Conservation (phyloP, 2,329 filamentous ascomycete species). For the Fusarium vanettenii region DNA sequence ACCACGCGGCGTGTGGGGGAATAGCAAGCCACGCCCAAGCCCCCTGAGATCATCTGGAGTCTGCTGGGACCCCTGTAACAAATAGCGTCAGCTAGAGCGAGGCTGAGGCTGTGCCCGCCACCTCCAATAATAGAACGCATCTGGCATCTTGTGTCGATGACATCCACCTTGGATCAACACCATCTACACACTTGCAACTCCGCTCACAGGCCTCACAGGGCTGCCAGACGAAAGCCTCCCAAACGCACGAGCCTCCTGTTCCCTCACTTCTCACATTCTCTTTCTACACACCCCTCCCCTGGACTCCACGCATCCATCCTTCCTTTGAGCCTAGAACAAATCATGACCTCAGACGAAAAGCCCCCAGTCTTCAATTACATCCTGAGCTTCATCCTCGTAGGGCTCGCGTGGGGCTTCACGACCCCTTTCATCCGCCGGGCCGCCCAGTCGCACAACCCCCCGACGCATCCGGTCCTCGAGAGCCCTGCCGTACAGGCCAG, state of each 20-base stretch:
- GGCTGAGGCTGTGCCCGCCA: slow-evolving; percentile 39
- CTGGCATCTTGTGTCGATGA: slow-evolving; percentile 25
- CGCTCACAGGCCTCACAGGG: slow-evolving; percentile 30
- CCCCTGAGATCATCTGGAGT: not conserved
- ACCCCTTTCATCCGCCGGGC: slow-evolving; percentile 92
- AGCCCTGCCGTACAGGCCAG: slow-evolving; percentile 63
- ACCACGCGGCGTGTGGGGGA: slow-evolving; percentile 21
- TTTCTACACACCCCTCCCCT: slow-evolving; percentile 14
- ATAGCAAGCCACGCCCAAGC: slow-evolving; percentile 21
- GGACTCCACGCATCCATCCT: not conserved
- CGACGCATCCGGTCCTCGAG: slow-evolving; percentile 66
- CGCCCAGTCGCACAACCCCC: slow-evolving; percentile 78
- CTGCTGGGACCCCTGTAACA: slow-evolving; percentile 11
- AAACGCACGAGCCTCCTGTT: slow-evolving; percentile 37
- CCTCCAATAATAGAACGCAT: slow-evolving; percentile 38
- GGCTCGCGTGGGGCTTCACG: slow-evolving; percentile 91
- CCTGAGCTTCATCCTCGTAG: slow-evolving; percentile 89
- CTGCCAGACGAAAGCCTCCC: slow-evolving; percentile 1
- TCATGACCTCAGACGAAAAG: slow-evolving; percentile 41
- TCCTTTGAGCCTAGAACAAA: not conserved
- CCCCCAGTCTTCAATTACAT: slow-evolving; percentile 81
- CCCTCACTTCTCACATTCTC: not conserved
- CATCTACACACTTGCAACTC: not conserved
- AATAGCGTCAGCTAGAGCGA: slow-evolving; percentile 32
- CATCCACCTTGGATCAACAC: slow-evolving; percentile 14